phyloP scores from a whole-genome alignment of 805 yeast species.

The Saccharomyces cerevisiae region DNA sequence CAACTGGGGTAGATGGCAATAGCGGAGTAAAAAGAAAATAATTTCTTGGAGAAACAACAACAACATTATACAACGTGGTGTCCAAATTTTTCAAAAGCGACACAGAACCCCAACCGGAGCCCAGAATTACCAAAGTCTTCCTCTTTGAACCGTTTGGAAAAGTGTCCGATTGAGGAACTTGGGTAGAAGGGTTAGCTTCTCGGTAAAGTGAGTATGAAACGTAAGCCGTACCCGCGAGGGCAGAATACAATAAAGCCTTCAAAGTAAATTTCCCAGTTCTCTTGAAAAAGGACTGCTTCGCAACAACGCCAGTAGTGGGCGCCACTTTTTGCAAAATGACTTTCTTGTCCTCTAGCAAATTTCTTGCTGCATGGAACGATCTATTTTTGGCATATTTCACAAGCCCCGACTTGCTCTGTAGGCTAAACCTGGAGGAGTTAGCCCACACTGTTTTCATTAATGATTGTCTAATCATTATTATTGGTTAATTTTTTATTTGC shows the following conservation, averaged over 20 bases:
- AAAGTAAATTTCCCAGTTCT: conserved; percentile 10
- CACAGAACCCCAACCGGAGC: conserved; percentile 94
- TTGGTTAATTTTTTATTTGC: not conserved
- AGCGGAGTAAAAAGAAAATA: conserved; percentile 94
- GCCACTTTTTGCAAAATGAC: not conserved
- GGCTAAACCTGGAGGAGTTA: not conserved
- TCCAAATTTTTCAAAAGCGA: conserved; percentile 78
- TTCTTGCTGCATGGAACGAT: not conserved
- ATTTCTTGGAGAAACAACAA: conserved; percentile 88
- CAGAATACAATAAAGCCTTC: conserved; percentile 40
- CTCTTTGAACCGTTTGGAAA: conserved; percentile 39
- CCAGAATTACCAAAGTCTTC: conserved; percentile 55
- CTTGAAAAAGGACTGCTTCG: conserved; percentile 7
- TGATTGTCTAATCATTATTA: not conserved
- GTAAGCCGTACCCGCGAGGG: conserved; percentile 45
- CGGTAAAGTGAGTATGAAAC: conserved; percentile 54
- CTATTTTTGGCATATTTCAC: not conserved
- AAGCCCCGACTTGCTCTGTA: not conserved
- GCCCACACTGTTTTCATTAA: not conserved
- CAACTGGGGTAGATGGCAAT: conserved; percentile 90
- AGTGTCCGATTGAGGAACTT: conserved; percentile 50
- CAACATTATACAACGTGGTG: conserved; percentile 78
- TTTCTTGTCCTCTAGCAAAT: not conserved
- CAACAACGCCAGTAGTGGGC: not conserved
- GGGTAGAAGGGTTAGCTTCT: conserved; percentile 55